These are phyloP conservation scores for Fagus sylvatica DNA, from an alignment of 306 rosid genomes.

Conservation along the genomic window DNA sequence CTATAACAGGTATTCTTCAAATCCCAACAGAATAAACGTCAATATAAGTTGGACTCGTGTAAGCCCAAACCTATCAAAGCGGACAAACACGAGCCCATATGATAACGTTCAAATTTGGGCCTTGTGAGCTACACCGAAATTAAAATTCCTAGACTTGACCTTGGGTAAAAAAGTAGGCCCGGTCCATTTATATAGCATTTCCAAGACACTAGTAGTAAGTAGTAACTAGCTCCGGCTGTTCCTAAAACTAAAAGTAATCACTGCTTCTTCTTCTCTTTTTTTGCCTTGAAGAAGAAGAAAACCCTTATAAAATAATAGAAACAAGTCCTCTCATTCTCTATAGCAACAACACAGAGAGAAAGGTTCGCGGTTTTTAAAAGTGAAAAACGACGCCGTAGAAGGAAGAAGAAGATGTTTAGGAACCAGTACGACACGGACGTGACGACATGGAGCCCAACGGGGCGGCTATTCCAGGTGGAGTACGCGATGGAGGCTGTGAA, in stretches of 20 bases:
- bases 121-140: no score
- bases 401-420: conserved; percentile 55
- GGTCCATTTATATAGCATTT: neutral
- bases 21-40: no score
- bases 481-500: conserved; percentile 99
- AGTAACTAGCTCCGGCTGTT: neutral
- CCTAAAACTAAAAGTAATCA: neutral
- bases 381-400: conserved; percentile 14
- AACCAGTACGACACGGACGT: conserved; percentile 93
- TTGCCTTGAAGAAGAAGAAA: conserved; percentile 44
- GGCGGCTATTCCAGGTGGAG: conserved; percentile 91
- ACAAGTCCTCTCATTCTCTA: neutral
- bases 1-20: no score
- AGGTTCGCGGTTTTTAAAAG: neutral
- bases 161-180: no score
- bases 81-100: no score
- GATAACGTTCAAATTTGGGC: no score
- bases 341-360: neutral
- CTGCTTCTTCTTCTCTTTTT: neutral
- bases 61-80: no score
- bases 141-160: no score
- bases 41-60: no score
- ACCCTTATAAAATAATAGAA: neutral
- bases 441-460: conserved; percentile 96
- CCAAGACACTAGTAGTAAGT: neutral